Evolutionary conservation across 805 yeast species (phyloP), one percentile per base, ranked within the genome.

Genomic region (Sugiyamaella americana): DNA sequence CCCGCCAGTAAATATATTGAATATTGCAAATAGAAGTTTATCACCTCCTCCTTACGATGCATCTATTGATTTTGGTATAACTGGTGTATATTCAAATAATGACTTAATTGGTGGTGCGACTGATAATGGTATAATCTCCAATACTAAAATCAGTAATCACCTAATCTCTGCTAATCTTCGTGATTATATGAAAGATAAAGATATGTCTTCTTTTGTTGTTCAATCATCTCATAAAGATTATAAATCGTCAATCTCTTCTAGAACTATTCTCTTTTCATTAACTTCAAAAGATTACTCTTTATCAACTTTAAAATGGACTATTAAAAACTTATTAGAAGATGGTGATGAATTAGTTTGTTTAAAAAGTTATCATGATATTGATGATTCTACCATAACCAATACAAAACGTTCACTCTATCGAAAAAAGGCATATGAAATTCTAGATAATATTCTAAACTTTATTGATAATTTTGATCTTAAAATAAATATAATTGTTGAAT

Each of bases 401-500:
- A 18, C 16, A 5, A 21, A 20, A 21, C 35, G 48, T 16, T 18
- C 37, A 26, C 36, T 30, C 18, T 51, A 50, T 44, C 59, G 50
- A 37, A 35, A 32, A 30, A 51, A 50, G 17, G 59, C 58, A 4
- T 48, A 56, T 22, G 30, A 30, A 2, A 22, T 52, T 3, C 43
- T 56, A 37, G 41, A 48, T 4, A 19, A 19, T n/a, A 48, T 51
- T 10, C 19, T 49, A 23, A 40, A 22, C 17, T 18, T 51, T 22
- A 48, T 53, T n/a, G 50, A 35, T 22, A 43, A 44, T 5, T 11
- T 29, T 29, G 41, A 37, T 11, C 40, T 51, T 13, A 47, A 50
- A 19, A 41, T 56, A 44, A 48, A 46, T 51, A 64, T 81, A 5
- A 69, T 80, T 1, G 74, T 83, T 38, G 89, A 83, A 58, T 61